phyloP scores from a whole-genome alignment of 768 basidiomycete species.

The Podaxis sp. region DNA sequence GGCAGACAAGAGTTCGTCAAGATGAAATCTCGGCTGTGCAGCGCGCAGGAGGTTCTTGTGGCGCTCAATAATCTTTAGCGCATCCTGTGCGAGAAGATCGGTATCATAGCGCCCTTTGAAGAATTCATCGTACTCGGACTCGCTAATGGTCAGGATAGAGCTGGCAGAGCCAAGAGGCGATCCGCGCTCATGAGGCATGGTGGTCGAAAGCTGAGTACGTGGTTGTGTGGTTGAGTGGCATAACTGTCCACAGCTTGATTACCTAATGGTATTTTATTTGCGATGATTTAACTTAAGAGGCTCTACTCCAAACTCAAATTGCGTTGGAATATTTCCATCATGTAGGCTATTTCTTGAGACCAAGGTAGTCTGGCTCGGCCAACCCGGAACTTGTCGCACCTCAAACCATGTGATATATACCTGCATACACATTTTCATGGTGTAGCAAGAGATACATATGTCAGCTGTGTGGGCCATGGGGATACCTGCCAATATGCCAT shows the following conservation, averaged over 20 bases:
- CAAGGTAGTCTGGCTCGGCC: no score
- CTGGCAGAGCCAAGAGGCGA: neutral
- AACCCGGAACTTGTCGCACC: no score
- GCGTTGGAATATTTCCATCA: no score
- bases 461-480: no score
- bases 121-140: neutral
- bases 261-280: no score
- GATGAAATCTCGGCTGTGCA: constrained; percentile 3
- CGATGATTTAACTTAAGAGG: no score
- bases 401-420: no score
- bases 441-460: no score
- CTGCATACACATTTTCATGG: no score
- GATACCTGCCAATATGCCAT: no score
- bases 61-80: neutral
- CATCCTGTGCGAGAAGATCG: neutral
- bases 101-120: neutral
- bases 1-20: constrained; percentile 16
- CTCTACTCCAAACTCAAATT: no score
- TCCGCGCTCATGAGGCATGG: neutral
- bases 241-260: neutral
- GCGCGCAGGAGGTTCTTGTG: neutral
- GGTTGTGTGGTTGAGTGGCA: neutral
- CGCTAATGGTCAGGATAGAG: neutral
- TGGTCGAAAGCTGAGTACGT: neutral
- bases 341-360: no score